A percentile compares a stretch with the other conserved stretches of the same genome.
Conservation (phyloP, 306 rosid species). For the Benincasa hispida region DNA sequence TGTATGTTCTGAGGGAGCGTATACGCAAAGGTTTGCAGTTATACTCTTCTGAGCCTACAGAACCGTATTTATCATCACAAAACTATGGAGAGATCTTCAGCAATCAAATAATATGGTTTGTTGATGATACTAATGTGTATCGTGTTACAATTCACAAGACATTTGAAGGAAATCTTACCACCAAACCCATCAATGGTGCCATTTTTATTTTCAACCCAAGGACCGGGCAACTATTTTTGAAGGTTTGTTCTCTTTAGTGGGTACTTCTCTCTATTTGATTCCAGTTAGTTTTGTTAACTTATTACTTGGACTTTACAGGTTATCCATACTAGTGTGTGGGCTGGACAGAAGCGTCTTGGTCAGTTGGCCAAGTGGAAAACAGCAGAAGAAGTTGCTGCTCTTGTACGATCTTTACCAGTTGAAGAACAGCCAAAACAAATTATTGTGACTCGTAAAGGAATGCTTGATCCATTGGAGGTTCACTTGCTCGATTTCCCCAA, state of each 20-base stretch:
- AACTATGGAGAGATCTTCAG: conserved; percentile 98
- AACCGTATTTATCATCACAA: conserved; percentile 94
- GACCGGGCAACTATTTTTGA: conserved; percentile 88
- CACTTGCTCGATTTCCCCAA: conserved; percentile 92
- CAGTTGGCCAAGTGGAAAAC: conserved; percentile 99
- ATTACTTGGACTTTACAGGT: conserved; percentile 41
- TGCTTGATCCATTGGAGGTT: conserved; percentile 98
- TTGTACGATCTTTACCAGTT: conserved; percentile 93
- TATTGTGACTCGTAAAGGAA: conserved; percentile 97
- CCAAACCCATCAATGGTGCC: conserved; percentile 97
- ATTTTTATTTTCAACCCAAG: conserved; percentile 95
- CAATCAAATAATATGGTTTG: conserved; percentile 99
- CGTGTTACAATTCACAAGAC: conserved; percentile 98
- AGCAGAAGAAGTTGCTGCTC: conserved; percentile 99
- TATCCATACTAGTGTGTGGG: conserved; percentile 99
- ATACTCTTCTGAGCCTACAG: conserved; percentile 98
- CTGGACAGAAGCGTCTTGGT: conserved; percentile 99
- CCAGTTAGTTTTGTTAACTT: neutral
- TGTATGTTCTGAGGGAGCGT: conserved; percentile 94
- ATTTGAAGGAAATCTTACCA: conserved; percentile 96
- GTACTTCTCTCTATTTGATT: neutral
- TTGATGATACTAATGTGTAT: conserved; percentile 97
- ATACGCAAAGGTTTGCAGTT: conserved; percentile 95
- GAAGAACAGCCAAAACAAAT: conserved; percentile 99
- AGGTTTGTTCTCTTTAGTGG: conserved; percentile 34